Evolutionary conservation across 257 asterid genomes (phyloP).

Genomic region (Primulina tabacum): DNA sequence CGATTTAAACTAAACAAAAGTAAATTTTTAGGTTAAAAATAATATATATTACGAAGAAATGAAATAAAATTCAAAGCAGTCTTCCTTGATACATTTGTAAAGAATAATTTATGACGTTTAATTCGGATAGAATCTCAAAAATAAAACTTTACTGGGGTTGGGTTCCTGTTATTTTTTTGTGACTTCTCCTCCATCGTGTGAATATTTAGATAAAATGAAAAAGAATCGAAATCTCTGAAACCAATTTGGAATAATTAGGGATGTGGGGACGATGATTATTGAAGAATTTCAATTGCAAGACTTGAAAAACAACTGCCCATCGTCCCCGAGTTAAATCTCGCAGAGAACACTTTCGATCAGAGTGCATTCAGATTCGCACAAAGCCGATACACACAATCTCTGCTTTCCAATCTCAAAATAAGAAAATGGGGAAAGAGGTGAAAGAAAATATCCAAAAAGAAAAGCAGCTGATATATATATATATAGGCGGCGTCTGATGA

Average conservation of each 20-base stretch:
- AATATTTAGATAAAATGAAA: too few relatives aligned
- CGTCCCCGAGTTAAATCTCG: conserved; percentile 33
- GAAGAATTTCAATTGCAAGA: conserved; percentile 38
- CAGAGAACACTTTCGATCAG: conserved; percentile 55
- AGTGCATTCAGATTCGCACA: conserved; percentile 43
- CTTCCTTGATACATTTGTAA: too few relatives aligned
- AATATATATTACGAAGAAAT: too few relatives aligned
- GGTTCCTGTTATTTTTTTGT: too few relatives aligned
- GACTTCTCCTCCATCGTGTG: too few relatives aligned
- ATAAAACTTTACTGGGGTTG: too few relatives aligned
- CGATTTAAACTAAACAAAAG: too few relatives aligned
- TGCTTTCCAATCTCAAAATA: conserved; percentile 21
- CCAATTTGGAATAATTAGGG: conserved; percentile 18
- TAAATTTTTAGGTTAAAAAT: too few relatives aligned
- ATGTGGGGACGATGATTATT: conserved; percentile 59
- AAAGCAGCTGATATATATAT: neutral
- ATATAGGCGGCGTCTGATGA: conserved; percentile 7
- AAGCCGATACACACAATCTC: conserved; percentile 53
- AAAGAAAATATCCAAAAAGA: neutral
- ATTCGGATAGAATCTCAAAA: too few relatives aligned
- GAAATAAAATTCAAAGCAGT: too few relatives aligned
- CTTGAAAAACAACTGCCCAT: conserved; percentile 61
- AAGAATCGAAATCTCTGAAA: too few relatives aligned
- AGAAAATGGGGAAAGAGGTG: neutral
- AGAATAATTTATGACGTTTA: too few relatives aligned